phyloP scores from a whole-genome alignment of 768 basidiomycete species.

The Xanthoconium purpureum region DNA sequence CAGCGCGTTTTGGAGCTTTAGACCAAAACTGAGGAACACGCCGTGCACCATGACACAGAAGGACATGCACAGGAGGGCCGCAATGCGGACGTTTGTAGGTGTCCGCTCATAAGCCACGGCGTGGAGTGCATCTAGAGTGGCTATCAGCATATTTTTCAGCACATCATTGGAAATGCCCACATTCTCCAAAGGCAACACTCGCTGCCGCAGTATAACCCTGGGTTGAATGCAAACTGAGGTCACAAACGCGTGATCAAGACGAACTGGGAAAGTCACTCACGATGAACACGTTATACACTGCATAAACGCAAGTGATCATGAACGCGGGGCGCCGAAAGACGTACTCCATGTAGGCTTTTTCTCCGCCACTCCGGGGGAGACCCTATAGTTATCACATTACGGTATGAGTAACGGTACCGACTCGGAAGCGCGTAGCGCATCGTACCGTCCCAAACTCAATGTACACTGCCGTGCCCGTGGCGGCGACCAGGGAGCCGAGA shows the following conservation, averaged over 20 bases:
- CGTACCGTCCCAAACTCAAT: conserved; percentile 71
- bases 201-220: conserved; percentile 60
- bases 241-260: background rate
- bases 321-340: conserved; percentile 61
- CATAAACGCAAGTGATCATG: conserved; percentile 57
- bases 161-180: conserved; percentile 32
- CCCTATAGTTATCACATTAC: conserved; percentile 37
- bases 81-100: conserved; percentile 46
- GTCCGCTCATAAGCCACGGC: conserved; percentile 47
- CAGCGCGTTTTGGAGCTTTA: too few species aligned
- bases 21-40: too few species aligned
- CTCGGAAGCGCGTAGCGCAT: background rate
- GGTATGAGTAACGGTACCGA: background rate
- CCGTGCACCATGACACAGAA: too few species aligned
- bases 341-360: conserved; percentile 74
- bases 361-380: conserved; percentile 67
- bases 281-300: conserved; percentile 54
- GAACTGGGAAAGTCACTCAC: conserved; percentile 34
- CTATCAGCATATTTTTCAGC: background rate
- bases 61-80: conserved; percentile 2
- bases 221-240: background rate
- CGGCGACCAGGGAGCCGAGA: conserved; percentile 60
- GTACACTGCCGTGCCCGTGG: conserved; percentile 66
- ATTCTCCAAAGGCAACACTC: conserved; percentile 71
- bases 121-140: conserved; percentile 53